Conservation (phyloP, 1,284 basidiomycete species). For the Cystobasidium slooffiae region DNA sequence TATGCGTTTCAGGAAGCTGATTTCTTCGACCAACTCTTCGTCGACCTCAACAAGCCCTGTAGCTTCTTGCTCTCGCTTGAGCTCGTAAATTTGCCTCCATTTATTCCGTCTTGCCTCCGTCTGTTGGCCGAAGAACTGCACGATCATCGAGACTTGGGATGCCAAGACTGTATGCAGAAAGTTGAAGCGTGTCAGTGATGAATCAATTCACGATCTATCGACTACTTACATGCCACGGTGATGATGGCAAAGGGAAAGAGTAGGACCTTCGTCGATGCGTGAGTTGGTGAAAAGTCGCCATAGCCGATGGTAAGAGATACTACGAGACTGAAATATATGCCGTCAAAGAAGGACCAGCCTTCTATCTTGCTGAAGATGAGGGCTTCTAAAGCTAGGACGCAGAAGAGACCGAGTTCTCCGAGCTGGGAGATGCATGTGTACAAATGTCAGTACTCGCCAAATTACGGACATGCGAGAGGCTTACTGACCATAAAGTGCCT, state of each 20-base stretch:
- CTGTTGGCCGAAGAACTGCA: slow-evolving; percentile 55
- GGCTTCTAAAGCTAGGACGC: slow-evolving; percentile 49
- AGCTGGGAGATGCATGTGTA: background rate
- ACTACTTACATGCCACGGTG: slow-evolving; percentile 55
- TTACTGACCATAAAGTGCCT: slow-evolving; percentile 16
- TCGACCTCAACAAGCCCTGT: slow-evolving; percentile 50
- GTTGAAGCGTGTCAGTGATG: background rate
- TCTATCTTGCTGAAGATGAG: slow-evolving; percentile 48
- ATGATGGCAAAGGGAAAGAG: slow-evolving; percentile 59
- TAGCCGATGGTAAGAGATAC: slow-evolving; percentile 55
- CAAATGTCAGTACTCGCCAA: background rate
- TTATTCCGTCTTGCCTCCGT: slow-evolving; percentile 53
- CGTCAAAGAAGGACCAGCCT: slow-evolving; percentile 50
- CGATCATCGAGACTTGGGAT: slow-evolving; percentile 58
- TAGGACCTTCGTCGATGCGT: slow-evolving; percentile 56
- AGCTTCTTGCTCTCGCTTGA: slow-evolving; percentile 53
- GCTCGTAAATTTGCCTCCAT: slow-evolving; percentile 56
- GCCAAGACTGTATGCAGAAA: slow-evolving; percentile 52
- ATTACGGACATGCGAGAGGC: background rate
- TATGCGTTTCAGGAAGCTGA: slow-evolving; percentile 57
- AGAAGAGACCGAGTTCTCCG: slow-evolving; percentile 38
- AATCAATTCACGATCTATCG: background rate
- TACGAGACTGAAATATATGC: slow-evolving; percentile 55
- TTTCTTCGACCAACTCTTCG: slow-evolving; percentile 57
- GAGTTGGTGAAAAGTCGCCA: slow-evolving; percentile 55